These are phyloP conservation scores for Corchorus capsularis DNA, from an alignment of 345 rosid species.

Conservation along the genomic window DNA sequence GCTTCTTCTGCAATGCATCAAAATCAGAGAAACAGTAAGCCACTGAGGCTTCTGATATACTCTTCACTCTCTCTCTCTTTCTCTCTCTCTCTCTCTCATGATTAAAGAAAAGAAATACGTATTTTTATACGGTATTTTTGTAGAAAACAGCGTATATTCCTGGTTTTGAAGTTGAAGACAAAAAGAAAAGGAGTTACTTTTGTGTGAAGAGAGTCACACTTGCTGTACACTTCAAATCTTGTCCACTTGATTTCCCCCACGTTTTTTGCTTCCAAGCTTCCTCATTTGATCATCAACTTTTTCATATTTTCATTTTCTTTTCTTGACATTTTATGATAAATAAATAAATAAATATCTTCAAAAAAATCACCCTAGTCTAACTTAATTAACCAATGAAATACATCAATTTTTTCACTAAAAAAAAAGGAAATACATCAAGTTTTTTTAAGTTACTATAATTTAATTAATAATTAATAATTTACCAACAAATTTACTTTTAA, in stretches of 20 bases:
- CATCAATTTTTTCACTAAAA: too few relatives aligned
- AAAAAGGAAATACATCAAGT: too few relatives aligned
- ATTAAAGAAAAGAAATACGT: slow-evolving; percentile 32
- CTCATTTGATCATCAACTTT: neutral
- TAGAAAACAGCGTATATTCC: slow-evolving; percentile 29
- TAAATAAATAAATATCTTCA: too few relatives aligned
- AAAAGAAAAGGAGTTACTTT: neutral
- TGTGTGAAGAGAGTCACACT: slow-evolving; percentile 8
- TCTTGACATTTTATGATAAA: neutral
- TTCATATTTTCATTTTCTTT: neutral
- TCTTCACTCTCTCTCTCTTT: slow-evolving; percentile 12
- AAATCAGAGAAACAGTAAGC: slow-evolving; percentile 38
- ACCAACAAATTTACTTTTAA: too few relatives aligned
- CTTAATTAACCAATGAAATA: too few relatives aligned
- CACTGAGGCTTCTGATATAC: slow-evolving; percentile 41
- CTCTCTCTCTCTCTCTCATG: slow-evolving; percentile 28
- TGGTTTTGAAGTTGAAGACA: neutral
- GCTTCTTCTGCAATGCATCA: slow-evolving; percentile 37
- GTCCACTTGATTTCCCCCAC: neutral
- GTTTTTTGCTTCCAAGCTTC: neutral
- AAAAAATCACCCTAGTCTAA: too few relatives aligned
- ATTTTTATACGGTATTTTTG: slow-evolving; percentile 9
- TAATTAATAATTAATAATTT: too few relatives aligned
- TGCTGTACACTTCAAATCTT: neutral
- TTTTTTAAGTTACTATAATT: too few relatives aligned